Evolutionary conservation across 2,329 filamentous ascomycete genomes (phyloP).

Genomic region (Trichoderma atrobrunneum): DNA sequence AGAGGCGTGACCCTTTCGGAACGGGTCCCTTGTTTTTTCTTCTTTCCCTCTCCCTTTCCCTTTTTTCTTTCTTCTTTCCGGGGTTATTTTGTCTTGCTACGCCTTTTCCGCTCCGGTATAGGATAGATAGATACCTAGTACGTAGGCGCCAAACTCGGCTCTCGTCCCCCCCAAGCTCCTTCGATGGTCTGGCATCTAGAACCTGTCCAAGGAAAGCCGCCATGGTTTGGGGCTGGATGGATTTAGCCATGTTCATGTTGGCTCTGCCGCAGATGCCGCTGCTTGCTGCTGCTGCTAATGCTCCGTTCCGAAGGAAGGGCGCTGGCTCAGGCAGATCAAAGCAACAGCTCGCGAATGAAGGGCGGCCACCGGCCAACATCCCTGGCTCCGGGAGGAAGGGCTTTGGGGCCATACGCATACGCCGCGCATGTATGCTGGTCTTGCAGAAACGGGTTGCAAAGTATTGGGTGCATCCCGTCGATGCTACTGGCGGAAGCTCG

Average conservation of each 20-base stretch:
- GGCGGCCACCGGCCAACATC: not conserved
- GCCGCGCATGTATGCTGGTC: not conserved
- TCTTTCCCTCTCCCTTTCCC: not conserved
- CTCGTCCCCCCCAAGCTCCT: not conserved
- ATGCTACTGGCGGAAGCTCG: not conserved
- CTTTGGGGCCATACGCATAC: not conserved
- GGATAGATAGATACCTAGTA: too few species aligned
- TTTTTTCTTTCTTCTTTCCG: not conserved
- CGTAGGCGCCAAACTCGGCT: not conserved
- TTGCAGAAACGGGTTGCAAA: too few species aligned
- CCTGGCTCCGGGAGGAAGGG: not conserved
- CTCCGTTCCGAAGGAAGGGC: not conserved
- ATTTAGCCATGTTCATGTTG: not conserved
- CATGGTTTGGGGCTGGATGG: not conserved
- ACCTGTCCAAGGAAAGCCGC: not conserved
- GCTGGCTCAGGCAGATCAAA: not conserved
- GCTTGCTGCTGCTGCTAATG: not conserved
- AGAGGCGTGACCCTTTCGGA: constrained; percentile 11
- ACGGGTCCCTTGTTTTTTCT: not conserved
- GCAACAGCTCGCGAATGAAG: not conserved
- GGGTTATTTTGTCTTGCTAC: not conserved
- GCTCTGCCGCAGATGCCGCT: constrained; percentile 9
- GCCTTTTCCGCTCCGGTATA: too few species aligned
- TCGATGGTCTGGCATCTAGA: not conserved
- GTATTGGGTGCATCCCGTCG: not conserved